phyloP scores from a whole-genome alignment of 345 rosid genomes.

The Lepidium africanum region DNA sequence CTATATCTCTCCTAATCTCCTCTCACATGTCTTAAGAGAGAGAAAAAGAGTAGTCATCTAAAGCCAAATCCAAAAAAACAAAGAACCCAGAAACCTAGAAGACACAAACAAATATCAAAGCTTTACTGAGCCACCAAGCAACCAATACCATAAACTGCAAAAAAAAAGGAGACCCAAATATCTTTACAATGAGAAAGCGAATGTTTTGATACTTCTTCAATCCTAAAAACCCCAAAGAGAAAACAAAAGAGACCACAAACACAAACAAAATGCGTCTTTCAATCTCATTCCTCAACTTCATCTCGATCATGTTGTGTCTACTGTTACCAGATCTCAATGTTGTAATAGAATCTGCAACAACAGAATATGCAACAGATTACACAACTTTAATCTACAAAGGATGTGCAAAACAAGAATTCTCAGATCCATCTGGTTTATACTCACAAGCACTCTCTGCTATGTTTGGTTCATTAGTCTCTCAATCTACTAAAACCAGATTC shows the following conservation, averaged over 20 bases:
- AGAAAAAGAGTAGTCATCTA: constrained; percentile 20
- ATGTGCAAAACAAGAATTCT: constrained; percentile 66
- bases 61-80: not conserved
- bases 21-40: constrained; percentile 16
- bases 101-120: constrained; percentile 15
- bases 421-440: constrained; percentile 79
- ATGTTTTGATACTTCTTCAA: constrained; percentile 43
- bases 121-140: constrained; percentile 34
- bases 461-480: constrained; percentile 70
- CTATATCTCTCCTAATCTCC: not conserved
- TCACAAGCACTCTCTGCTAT: constrained; percentile 89
- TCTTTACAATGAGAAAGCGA: constrained; percentile 18
- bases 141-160: constrained; percentile 25
- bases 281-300: constrained; percentile 21
- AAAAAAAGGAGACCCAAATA: not conserved
- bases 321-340: constrained; percentile 28
- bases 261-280: constrained; percentile 19
- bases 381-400: constrained; percentile 81
- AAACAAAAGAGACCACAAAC: not conserved
- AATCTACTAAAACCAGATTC: constrained; percentile 76
- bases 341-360: constrained; percentile 45
- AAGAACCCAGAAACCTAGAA: constrained; percentile 31
- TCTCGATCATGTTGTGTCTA: constrained; percentile 19
- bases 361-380: constrained; percentile 60
- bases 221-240: not conserved